These are phyloP conservation scores for Cercospora sp. DNA, from an alignment of 2,329 filamentous ascomycete genomes.

Conservation along the genomic window DNA sequence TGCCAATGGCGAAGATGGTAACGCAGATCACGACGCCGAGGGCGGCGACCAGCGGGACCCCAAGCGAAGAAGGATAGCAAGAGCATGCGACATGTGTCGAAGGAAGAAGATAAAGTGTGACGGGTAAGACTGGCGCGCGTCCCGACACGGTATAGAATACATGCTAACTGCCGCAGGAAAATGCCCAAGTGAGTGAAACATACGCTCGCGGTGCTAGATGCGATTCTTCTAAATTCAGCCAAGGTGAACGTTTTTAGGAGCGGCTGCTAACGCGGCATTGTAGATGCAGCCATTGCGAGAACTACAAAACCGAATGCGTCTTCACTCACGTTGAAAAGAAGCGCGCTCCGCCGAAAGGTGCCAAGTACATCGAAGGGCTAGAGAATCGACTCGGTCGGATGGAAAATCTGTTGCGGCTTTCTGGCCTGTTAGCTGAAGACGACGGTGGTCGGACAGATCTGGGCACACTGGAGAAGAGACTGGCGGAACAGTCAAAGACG, in stretches of 20 bases:
- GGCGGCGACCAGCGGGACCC: conserved; percentile 58
- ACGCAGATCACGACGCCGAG: conserved; percentile 30
- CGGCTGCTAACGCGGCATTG: background rate
- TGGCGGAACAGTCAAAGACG: conserved; percentile 52
- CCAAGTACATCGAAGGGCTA: conserved; percentile 95
- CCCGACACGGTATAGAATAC: too few relatives aligned
- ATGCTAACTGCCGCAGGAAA: too few relatives aligned
- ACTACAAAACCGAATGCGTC: conserved; percentile 96
- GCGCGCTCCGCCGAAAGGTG: conserved; percentile 91
- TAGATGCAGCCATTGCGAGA: conserved; percentile 75
- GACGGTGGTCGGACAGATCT: conserved; percentile 84
- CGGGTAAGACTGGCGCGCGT: too few relatives aligned
- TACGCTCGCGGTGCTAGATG: too few relatives aligned
- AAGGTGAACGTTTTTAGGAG: too few relatives aligned
- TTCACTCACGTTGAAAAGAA: conserved; percentile 99
- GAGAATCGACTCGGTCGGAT: conserved; percentile 94
- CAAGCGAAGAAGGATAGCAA: conserved; percentile 84
- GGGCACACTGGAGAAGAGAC: conserved; percentile 78
- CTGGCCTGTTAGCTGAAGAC: conserved; percentile 81
- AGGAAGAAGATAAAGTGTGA: conserved; percentile 73
- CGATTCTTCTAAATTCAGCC: too few relatives aligned
- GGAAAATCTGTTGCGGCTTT: conserved; percentile 86
- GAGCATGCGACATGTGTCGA: conserved; percentile 93
- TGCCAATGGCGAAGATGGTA: conserved; percentile 31
- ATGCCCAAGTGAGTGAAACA: too few relatives aligned